Conservation (phyloP, 75 land plant species). For the Cupressus sempervirens region DNA sequence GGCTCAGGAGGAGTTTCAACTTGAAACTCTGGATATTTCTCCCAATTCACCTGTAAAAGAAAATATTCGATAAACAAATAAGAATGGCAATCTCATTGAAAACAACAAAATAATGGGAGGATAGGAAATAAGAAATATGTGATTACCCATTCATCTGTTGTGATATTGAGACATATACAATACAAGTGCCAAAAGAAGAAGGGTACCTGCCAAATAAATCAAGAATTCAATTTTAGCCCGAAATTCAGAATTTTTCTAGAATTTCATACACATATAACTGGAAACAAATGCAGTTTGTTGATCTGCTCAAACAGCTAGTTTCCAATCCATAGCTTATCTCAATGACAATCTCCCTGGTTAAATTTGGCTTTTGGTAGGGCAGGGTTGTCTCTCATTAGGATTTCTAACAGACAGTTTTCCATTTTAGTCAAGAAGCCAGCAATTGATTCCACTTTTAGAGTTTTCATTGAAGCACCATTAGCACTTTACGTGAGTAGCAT, state of each 20-base stretch:
- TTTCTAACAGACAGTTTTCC: not conserved
- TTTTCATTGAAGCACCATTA: not conserved
- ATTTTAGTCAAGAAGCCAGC: not conserved
- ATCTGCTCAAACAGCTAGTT: not conserved
- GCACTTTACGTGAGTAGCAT: not conserved
- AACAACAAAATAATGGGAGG: not conserved
- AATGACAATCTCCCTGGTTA: not conserved
- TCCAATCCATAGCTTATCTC: not conserved
- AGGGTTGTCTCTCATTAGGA: not conserved
- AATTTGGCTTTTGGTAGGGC: not conserved
- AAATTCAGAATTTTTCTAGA: not conserved
- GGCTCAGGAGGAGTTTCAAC: conserved; percentile 1
- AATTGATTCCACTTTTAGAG: not conserved
- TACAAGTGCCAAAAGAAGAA: conserved; percentile 12
- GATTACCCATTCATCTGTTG: conserved; percentile 12
- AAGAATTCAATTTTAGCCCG: not conserved
- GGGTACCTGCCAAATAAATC: conserved; percentile 6
- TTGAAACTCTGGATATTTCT: conserved; percentile 9
- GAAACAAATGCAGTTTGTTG: not conserved
- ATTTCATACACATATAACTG: not conserved
- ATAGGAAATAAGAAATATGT: not conserved
- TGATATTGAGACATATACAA: conserved; percentile 7
- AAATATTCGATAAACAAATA: not conserved
- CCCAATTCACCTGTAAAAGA: conserved; percentile 11
- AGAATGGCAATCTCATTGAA: not conserved